Evolutionary conservation across 2,329 filamentous ascomycete species (phyloP).

Genomic region (Fusarium sp.): DNA sequence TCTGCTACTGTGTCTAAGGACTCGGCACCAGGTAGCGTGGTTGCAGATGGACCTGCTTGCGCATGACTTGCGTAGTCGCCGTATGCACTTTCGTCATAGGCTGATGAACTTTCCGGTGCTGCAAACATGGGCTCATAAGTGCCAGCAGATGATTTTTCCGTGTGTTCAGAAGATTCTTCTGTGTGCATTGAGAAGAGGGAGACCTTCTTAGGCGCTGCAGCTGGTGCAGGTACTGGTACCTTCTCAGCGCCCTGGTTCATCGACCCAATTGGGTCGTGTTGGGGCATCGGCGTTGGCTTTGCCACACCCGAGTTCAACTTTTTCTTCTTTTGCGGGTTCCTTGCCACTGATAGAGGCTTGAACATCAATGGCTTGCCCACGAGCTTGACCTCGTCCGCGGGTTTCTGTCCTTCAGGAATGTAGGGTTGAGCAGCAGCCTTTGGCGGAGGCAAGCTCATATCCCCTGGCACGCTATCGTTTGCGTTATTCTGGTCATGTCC

Average conservation of each 20-base stretch:
- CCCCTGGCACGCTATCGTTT: conserved; percentile 30
- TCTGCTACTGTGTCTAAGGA: conserved; percentile 76
- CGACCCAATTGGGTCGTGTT: conserved; percentile 20
- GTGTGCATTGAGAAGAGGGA: conserved; percentile 74
- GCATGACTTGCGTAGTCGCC: conserved; percentile 46
- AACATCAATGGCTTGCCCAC: conserved; percentile 87
- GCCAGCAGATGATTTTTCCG: conserved; percentile 36
- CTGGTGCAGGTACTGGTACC: conserved; percentile 15
- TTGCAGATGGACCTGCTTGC: conserved; percentile 47
- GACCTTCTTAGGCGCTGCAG: conserved; percentile 58
- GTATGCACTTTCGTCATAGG: conserved; percentile 38
- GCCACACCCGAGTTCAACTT: conserved; percentile 45
- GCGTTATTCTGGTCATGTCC: conserved; percentile 38
- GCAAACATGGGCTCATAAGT: conserved; percentile 64
- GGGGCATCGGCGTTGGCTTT: conserved; percentile 16
- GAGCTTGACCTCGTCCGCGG: conserved; percentile 71
- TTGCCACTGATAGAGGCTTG: conserved; percentile 83
- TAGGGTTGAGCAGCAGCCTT: conserved; percentile 55
- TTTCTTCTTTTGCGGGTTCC: conserved; percentile 77
- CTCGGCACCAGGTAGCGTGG: conserved; percentile 50
- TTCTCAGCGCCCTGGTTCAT: conserved; percentile 37
- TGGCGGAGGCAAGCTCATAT: conserved; percentile 53
- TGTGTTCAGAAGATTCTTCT: conserved; percentile 49
- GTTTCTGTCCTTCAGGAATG: conserved; percentile 64
- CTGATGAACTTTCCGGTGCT: conserved; percentile 37